Base-by-base conservation (phyloP, 129 eudicot genomes). In the Chrysanthemum seticuspe region DNA sequence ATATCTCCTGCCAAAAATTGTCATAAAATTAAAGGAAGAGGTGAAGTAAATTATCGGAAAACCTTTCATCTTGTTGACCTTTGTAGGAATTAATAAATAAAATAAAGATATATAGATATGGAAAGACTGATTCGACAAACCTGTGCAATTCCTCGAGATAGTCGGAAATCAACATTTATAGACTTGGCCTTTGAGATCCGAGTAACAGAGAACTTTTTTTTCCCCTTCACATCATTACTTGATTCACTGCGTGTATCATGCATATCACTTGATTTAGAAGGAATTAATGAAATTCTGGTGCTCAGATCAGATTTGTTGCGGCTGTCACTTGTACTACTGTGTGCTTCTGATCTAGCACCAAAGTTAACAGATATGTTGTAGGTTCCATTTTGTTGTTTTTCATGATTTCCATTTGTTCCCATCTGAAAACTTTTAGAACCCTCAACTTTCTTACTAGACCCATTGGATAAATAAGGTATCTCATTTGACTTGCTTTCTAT, bases 101-200 rank as follows among this genome's bases (percentile, higher is more conserved):
- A 27, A 25, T 50, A 64, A 50, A 29, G 6, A 48, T 5, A 53
- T 10, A 49, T 9, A 72, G 60, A 59, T 40, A 57, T 53, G 72
- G 36, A 71, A 53, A 51, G n/a, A 78, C n/a, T 36, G 18, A 65
- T 67, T 58, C 62, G 18, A 63, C 40, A 77, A 74, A 87, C 99
- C 96, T 94, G 94, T 9, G 99, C 93, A 62, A 94, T 94, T 83
- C 99, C 99, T 76, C 97, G 89, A 51, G 99, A 90, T 55, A 94
- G 82, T 65, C 99, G 95, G 29, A 94, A 86, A 83, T 94, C 99
- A 53, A 94, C 88, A 78, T 81, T 90, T 79, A 94, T 90, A 14
- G 99, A 90, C 77, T 85, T 94, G 79, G 91, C 79, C 86, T 90
- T 94, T 31, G 97, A 84, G 73, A 94, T 86, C 77, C 93, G 78